Conservation (phyloP, 768 basidiomycete genomes). For the Boletellus ananas region DNA sequence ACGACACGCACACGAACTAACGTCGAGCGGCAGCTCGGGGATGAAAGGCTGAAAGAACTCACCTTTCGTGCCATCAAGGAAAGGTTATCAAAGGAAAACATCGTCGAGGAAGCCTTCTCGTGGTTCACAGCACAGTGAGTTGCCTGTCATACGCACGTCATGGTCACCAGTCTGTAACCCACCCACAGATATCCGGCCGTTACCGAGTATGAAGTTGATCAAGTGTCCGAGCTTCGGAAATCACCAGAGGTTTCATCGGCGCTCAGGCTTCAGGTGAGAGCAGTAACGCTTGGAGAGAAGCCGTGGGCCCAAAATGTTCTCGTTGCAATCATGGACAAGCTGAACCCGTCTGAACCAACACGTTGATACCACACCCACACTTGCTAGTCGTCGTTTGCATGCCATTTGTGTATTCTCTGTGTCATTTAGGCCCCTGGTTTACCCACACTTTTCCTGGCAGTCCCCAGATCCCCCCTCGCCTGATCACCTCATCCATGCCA, state of each 20-base stretch:
- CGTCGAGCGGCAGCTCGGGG: slow-evolving; percentile 15
- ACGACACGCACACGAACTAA: background rate
- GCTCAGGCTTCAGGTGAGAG: slow-evolving; percentile 22
- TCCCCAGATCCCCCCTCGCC: slow-evolving; percentile 69
- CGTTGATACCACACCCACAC: background rate
- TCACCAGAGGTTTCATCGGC: slow-evolving; percentile 18
- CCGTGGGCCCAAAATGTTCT: slow-evolving; percentile 24
- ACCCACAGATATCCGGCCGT: slow-evolving; percentile 14
- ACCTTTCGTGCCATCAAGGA: slow-evolving; percentile 23
- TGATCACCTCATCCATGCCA: slow-evolving; percentile 63
- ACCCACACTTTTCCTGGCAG: slow-evolving; percentile 64
- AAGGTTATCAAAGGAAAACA: slow-evolving; percentile 23
- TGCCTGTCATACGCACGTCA: background rate
- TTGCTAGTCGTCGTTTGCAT: background rate
- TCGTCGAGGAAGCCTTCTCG: slow-evolving; percentile 29
- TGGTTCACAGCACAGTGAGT: slow-evolving; percentile 32
- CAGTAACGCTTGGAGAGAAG: slow-evolving; percentile 22
- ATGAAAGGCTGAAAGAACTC: slow-evolving; percentile 25
- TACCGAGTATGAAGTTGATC: slow-evolving; percentile 15
- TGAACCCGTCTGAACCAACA: slow-evolving; percentile 10
- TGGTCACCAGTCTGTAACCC: background rate
- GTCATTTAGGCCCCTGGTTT: slow-evolving; percentile 13
- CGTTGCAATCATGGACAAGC: slow-evolving; percentile 22
- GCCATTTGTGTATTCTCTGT: background rate
- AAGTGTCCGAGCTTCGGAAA: slow-evolving; percentile 19